Evolutionary conservation across 2,329 filamentous ascomycete species (phyloP), one percentile per base, ranked within the genome.

Genomic region (Fusarium sp.): DNA sequence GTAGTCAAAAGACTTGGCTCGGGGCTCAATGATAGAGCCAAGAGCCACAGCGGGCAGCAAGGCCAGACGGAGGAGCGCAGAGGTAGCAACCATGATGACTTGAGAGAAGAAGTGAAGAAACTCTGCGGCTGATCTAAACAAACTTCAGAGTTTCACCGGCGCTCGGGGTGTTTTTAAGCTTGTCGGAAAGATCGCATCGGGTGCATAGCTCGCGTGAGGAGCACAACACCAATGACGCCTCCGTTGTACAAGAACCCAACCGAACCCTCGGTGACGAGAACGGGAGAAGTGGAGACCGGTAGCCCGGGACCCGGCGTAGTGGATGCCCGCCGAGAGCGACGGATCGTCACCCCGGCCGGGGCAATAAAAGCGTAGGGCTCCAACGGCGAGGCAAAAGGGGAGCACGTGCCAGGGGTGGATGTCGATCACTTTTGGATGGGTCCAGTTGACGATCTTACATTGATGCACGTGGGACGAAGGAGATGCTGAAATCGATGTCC

Each of bases 1-100:
- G 25, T 74, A 72, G 69, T 82, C 77, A 45, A 82, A 82, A 1
- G 50, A 59, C 30, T 71, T 66, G 1, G 52, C 63, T 32, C 69
- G 54, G 5, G 74, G 38, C 4, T 63, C 38, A 4, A 75, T 63
- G 9, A 71, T 63, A 7, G 74, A 74, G 3, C 68, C 50, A 15
- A 76, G 8, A 20, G 67, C 65, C 25, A 79, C 27, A 15, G 32
- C 62, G 9, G 78, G 77, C 69, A 73, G 43, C 12, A 77, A 65
- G 22, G 73, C 74, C 69, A 79, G 56, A 32, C 59, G 65, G 15
- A 77, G 35, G 14, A 79, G 35, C 1, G 66, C 35, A 56, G 73
- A 71, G 6, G 35, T 50, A 45, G 61, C 61, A 32, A 78, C 54
- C 76, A 78, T 78, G 52, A 25, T 69, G 25, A 58, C 50, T 43